Conservation (phyloP, 1,139 yeast species). For the Zygoascus hellenicus region DNA sequence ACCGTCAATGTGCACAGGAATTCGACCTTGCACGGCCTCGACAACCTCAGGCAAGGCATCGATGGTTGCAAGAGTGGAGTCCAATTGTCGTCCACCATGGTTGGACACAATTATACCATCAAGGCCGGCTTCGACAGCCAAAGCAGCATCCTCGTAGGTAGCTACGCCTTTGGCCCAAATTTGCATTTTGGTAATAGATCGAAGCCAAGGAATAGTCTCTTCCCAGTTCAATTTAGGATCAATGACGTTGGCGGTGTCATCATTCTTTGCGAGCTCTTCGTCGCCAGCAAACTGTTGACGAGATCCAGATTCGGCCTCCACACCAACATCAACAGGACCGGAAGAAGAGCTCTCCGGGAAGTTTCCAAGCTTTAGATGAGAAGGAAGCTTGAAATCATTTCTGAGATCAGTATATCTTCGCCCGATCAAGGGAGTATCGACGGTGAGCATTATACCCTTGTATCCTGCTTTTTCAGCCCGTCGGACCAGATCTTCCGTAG, state of each 20-base stretch:
- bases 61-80: constrained; percentile 54
- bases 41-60: constrained; percentile 59
- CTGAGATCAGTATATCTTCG: constrained; percentile 50
- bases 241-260: constrained; percentile 41
- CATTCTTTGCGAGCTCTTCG: constrained; percentile 14
- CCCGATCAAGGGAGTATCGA: constrained; percentile 64
- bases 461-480: constrained; percentile 49
- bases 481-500: constrained; percentile 42
- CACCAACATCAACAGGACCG: constrained; percentile 30
- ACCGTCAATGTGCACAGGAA: constrained; percentile 61
- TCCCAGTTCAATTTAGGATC: constrained; percentile 66
- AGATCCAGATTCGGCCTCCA: constrained; percentile 24
- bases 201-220: constrained; percentile 43
- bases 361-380: constrained; percentile 31
- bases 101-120: constrained; percentile 61
- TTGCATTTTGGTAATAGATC: constrained; percentile 33
- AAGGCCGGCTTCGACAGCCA: constrained; percentile 51
- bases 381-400: constrained; percentile 41
- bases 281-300: constrained; percentile 16
- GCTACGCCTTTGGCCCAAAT: constrained; percentile 52
- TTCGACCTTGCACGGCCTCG: constrained; percentile 42
- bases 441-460: constrained; percentile 59
- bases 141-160: constrained; percentile 55
- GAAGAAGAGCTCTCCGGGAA: constrained; percentile 21
- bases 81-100: constrained; percentile 70